These are phyloP conservation scores for Kwoniella newhampshirensis DNA, from an alignment of 768 basidiomycete species.

Conservation along the genomic window DNA sequence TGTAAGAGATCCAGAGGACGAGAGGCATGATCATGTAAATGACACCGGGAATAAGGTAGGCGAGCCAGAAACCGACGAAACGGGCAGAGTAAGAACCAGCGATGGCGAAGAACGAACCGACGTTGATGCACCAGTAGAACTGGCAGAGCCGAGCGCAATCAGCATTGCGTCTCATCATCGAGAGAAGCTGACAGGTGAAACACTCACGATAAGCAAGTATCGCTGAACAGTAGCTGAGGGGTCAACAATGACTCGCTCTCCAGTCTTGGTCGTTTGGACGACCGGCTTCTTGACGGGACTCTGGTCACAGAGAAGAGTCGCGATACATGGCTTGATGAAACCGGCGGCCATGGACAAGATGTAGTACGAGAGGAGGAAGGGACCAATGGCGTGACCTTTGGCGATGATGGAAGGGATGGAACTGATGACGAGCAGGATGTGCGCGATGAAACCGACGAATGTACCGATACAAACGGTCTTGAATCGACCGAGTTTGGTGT, in stretches of 20 bases:
- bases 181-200: too few species aligned
- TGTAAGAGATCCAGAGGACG: constrained; percentile 40
- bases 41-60: constrained; percentile 48
- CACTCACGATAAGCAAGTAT: constrained; percentile 32
- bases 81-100: constrained; percentile 51
- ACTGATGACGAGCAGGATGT: constrained; percentile 48
- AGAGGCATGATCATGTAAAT: constrained; percentile 51
- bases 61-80: constrained; percentile 53
- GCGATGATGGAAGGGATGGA: constrained; percentile 46
- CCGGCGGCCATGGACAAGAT: constrained; percentile 49
- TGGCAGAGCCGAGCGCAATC: background rate
- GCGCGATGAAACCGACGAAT: constrained; percentile 43
- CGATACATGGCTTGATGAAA: constrained; percentile 52
- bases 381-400: constrained; percentile 28
- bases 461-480: constrained; percentile 47
- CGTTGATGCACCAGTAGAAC: constrained; percentile 48
- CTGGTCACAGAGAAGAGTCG: constrained; percentile 51
- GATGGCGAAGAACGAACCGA: constrained; percentile 50
- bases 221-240: constrained; percentile 43
- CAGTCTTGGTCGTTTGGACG: constrained; percentile 33
- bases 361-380: constrained; percentile 44
- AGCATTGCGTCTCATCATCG: constrained; percentile 10
- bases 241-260: constrained; percentile 50
- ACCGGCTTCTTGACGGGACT: constrained; percentile 41
- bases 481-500: constrained; percentile 50